Percentiles rank a stretch among this genome's conserved stretches.
Conservation (phyloP, 495 filamentous ascomycete species). For the Massariosphaeria phaeospora region DNA sequence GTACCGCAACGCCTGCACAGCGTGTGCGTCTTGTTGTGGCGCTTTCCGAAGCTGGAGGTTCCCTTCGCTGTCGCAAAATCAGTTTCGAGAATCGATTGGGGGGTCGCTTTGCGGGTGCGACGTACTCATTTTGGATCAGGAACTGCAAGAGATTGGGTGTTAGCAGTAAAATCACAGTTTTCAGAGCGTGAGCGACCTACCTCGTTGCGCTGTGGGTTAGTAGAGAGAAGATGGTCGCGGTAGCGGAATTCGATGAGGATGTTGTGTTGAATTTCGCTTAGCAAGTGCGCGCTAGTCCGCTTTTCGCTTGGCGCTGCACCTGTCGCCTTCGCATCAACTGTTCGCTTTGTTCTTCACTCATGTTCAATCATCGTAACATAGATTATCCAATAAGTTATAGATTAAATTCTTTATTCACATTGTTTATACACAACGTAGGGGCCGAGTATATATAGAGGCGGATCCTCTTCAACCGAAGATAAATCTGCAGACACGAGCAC, state of each 20-base stretch:
- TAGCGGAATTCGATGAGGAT: slow-evolving; percentile 1
- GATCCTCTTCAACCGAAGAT: too few species aligned
- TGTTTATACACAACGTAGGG: too few species aligned
- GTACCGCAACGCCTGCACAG: slow-evolving; percentile 98
- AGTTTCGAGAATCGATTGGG: slow-evolving; percentile 35
- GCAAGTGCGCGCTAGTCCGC: too few species aligned
- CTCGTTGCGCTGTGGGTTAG: slow-evolving; percentile 21
- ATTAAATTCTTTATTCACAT: too few species aligned
- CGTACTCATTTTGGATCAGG: slow-evolving; percentile 63
- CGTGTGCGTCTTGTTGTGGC: slow-evolving; percentile 99
- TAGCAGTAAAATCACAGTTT: neutral
- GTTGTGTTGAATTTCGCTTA: too few species aligned
- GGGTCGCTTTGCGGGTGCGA: slow-evolving; percentile 2
- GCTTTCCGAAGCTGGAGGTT: slow-evolving; percentile 95
- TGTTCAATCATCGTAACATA: too few species aligned
- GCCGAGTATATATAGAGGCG: too few species aligned
- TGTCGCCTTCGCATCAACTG: too few species aligned
- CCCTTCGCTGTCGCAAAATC: slow-evolving; percentile 68
- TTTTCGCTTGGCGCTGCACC: too few species aligned
- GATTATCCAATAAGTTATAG: too few species aligned
- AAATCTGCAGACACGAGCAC: too few species aligned
- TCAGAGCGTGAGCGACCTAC: slow-evolving; percentile 1
- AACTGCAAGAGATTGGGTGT: slow-evolving; percentile 12
- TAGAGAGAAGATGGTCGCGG: neutral
- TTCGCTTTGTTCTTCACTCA: too few species aligned